A percentile compares a stretch with the other conserved stretches of the same genome.
Evolutionary conservation across 495 filamentous ascomycete species (phyloP).

Genomic region (Mycothermus thermophilus): DNA sequence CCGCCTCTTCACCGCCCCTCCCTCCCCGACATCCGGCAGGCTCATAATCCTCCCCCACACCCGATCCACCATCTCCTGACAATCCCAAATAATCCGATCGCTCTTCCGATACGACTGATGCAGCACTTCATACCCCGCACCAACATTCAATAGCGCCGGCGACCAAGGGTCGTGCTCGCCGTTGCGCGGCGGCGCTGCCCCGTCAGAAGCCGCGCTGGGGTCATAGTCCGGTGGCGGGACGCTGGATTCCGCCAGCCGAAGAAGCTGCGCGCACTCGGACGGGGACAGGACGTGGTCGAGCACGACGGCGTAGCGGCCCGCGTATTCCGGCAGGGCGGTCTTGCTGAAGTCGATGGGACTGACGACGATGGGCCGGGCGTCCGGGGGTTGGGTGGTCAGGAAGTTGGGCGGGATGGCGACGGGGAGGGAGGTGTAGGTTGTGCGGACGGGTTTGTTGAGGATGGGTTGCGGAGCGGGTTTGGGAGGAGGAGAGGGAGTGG

Average conservation of each 20-base stretch:
- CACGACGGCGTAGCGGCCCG: conserved; percentile 42
- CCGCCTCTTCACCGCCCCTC: conserved; percentile 18
- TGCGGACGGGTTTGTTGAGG: conserved; percentile 9
- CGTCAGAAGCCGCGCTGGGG: too few species aligned
- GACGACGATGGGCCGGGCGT: conserved; percentile 14
- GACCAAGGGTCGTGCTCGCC: conserved; percentile 32
- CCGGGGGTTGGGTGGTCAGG: conserved; percentile 12
- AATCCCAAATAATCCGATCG: conserved; percentile 64
- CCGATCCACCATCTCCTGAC: conserved; percentile 42
- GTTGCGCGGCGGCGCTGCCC: conserved; percentile 2
- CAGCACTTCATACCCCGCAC: conserved; percentile 44
- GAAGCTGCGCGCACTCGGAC: conserved; percentile 44
- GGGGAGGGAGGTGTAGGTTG: conserved; percentile 19
- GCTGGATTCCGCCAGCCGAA: conserved; percentile 42
- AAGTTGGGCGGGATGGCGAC: conserved; percentile 21
- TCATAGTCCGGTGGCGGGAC: conserved; percentile 13
- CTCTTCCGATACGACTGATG: conserved; percentile 47
- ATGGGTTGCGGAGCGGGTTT: not conserved
- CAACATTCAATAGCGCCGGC: conserved; percentile 56
- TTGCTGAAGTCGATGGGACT: conserved; percentile 38
- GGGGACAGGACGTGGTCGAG: conserved; percentile 51
- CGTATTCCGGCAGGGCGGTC: conserved; percentile 40
- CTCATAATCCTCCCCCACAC: conserved; percentile 43
- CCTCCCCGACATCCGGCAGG: conserved; percentile 10
- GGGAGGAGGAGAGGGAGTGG: not conserved